Conservation (phyloP, 208 protist species). For the Strigomonas galati region DNA sequence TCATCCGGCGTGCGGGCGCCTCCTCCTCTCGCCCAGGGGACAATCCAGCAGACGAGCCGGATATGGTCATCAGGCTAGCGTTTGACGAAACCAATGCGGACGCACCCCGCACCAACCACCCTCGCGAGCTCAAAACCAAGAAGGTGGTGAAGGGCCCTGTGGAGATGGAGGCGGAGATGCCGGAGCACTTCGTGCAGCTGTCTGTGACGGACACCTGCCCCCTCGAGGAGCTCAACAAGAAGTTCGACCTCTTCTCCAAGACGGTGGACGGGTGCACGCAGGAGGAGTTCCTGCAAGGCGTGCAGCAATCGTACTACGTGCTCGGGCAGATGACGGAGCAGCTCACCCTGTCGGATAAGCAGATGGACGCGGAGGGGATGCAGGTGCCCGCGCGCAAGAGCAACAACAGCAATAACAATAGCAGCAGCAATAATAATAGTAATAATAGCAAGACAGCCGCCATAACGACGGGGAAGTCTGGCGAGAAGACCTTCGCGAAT, state of each 20-base stretch:
- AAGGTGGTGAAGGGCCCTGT: too few species aligned
- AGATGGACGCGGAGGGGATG: slow-evolving; percentile 15
- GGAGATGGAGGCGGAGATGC: too few species aligned
- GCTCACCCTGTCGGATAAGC: slow-evolving; percentile 9
- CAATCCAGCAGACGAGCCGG: too few species aligned
- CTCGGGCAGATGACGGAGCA: slow-evolving; percentile 37
- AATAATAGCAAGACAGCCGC: too few species aligned
- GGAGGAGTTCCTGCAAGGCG: slow-evolving; percentile 60
- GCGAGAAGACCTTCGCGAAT: not conserved
- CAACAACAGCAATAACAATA: too few species aligned
- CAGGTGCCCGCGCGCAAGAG: slow-evolving; percentile 12
- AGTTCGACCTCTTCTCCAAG: slow-evolving; percentile 48
- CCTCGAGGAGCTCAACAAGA: not conserved
- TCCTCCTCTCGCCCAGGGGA: too few species aligned
- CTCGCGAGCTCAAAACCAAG: too few species aligned
- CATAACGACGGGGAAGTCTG: not conserved
- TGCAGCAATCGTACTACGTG: slow-evolving; percentile 68
- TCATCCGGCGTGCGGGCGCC: too few species aligned
- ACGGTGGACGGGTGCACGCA: slow-evolving; percentile 40
- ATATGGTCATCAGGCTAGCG: too few species aligned
- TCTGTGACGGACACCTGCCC: not conserved
- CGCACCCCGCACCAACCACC: too few species aligned
- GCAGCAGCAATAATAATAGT: too few species aligned
- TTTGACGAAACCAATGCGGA: too few species aligned
- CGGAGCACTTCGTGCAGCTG: not conserved